Evolutionary conservation across 2,329 filamentous ascomycete genomes (phyloP).

Genomic region (Dothistroma septosporum): DNA sequence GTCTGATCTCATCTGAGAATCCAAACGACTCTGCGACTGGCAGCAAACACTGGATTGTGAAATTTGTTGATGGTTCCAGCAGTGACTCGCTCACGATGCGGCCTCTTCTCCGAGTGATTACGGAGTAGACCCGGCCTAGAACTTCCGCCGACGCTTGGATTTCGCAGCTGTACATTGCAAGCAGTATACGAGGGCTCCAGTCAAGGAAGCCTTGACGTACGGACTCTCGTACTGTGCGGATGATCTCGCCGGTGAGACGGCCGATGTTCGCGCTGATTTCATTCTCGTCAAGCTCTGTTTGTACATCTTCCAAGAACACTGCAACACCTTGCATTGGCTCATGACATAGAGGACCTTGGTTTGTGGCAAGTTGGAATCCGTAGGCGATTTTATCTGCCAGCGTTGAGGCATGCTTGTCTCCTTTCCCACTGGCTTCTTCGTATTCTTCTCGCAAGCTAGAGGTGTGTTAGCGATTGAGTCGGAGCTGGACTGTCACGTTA

Average conservation of each 20-base stretch:
- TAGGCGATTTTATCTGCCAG: constrained; percentile 88
- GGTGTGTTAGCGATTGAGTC: constrained; percentile 24
- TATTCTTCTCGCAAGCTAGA: constrained; percentile 30
- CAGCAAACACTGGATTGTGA: constrained; percentile 82
- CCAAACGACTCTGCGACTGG: constrained; percentile 95
- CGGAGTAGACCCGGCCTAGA: constrained; percentile 88
- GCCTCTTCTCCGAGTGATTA: constrained; percentile 91
- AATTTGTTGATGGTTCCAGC: constrained; percentile 94
- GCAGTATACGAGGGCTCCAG: constrained; percentile 90
- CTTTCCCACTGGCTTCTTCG: constrained; percentile 12
- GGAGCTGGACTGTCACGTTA: constrained; percentile 3
- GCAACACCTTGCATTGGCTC: constrained; percentile 92
- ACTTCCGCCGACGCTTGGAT: constrained; percentile 96
- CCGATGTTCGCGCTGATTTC: constrained; percentile 65
- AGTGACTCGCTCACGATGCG: constrained; percentile 85
- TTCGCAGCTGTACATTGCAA: constrained; percentile 97
- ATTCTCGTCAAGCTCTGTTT: constrained; percentile 53
- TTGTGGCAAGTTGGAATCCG: constrained; percentile 87
- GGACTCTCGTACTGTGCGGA: constrained; percentile 80
- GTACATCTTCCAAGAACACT: constrained; percentile 79
- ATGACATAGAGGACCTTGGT: constrained; percentile 83
- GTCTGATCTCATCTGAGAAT: constrained; percentile 93
- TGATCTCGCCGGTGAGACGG: constrained; percentile 85
- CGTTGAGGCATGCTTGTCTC: constrained; percentile 27
- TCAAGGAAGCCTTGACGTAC: constrained; percentile 85